phyloP scores from a whole-genome alignment of 2,329 filamentous ascomycete genomes.

The Elsinoe australis region DNA sequence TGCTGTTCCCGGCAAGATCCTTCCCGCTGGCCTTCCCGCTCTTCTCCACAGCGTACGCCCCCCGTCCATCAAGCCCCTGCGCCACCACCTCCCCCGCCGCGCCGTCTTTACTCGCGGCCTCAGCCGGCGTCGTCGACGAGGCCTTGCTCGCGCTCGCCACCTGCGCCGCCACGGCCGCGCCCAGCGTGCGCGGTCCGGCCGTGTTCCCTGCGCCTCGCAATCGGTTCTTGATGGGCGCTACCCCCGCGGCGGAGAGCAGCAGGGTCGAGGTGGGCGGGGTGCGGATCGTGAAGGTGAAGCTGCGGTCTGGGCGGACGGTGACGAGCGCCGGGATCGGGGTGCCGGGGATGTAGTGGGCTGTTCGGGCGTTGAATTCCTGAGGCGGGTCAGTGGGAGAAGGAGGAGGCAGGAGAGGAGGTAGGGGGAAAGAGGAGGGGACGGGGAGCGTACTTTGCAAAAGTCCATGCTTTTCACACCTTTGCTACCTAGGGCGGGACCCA shows the following conservation, averaged over 20 bases:
- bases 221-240: conserved; percentile 67
- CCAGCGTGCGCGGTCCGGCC: conserved; percentile 37
- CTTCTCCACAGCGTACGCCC: neutral
- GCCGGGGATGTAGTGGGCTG: conserved; percentile 70
- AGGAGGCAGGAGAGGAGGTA: neutral
- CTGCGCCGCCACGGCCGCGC: conserved; percentile 30
- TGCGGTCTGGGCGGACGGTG: conserved; percentile 83
- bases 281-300: conserved; percentile 86
- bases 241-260: conserved; percentile 73
- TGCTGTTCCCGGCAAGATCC: conserved; percentile 47
- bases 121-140: too few species aligned
- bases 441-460: conserved; percentile 77
- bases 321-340: conserved; percentile 87
- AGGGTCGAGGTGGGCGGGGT: conserved; percentile 92
- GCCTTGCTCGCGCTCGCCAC: conserved; percentile 28
- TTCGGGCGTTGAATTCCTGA: conserved; percentile 95
- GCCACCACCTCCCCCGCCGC: conserved; percentile 33
- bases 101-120: conserved; percentile 17
- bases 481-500: conserved; percentile 89
- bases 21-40: conserved; percentile 14
- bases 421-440: neutral
- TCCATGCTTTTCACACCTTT: conserved; percentile 99
- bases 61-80: conserved; percentile 10
- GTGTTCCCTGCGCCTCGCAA: conserved; percentile 59
- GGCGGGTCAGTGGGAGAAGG: neutral